phyloP scores from a whole-genome alignment of 495 filamentous ascomycete species.

The Penicillium mononematosum region DNA sequence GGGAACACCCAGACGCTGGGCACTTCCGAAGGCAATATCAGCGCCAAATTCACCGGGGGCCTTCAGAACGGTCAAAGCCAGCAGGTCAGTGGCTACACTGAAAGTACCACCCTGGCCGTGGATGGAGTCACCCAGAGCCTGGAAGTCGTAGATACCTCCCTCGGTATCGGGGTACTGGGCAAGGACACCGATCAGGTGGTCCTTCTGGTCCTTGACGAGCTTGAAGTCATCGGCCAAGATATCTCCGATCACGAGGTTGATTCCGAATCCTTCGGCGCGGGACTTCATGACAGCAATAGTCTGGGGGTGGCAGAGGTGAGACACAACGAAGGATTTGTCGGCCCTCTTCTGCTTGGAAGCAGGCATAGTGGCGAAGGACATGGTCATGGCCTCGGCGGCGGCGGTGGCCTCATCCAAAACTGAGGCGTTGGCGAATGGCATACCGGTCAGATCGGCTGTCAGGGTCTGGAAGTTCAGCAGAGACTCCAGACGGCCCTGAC shows the following conservation, averaged over 20 bases:
- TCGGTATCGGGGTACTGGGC: conserved; percentile 94
- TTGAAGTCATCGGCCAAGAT: conserved; percentile 61
- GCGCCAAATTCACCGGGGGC: conserved; percentile 96
- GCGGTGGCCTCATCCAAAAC: conserved; percentile 92
- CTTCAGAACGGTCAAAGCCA: conserved; percentile 85
- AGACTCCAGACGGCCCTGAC: conserved; percentile 89
- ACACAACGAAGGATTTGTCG: conserved; percentile 81
- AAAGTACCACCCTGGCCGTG: conserved; percentile 81
- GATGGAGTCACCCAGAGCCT: conserved; percentile 67
- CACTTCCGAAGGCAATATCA: conserved; percentile 93
- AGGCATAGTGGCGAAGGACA: conserved; percentile 79
- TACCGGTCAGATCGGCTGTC: conserved; percentile 82
- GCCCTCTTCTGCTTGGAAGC: conserved; percentile 67
- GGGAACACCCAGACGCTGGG: conserved; percentile 93
- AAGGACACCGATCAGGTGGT: conserved; percentile 85
- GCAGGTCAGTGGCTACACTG: conserved; percentile 85
- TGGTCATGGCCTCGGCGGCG: conserved; percentile 95
- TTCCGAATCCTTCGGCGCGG: conserved; percentile 90
- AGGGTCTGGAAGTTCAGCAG: conserved; percentile 96
- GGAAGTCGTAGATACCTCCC: conserved; percentile 77
- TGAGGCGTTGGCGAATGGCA: conserved; percentile 92
- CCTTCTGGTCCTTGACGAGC: conserved; percentile 67
- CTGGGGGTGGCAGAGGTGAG: conserved; percentile 80
- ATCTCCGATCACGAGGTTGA: conserved; percentile 73
- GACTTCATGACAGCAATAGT: conserved; percentile 83